Evolutionary conservation across 345 rosid genomes (phyloP), one percentile per base, ranked within the genome.

Genomic region (Eucalyptus pauciflora): DNA sequence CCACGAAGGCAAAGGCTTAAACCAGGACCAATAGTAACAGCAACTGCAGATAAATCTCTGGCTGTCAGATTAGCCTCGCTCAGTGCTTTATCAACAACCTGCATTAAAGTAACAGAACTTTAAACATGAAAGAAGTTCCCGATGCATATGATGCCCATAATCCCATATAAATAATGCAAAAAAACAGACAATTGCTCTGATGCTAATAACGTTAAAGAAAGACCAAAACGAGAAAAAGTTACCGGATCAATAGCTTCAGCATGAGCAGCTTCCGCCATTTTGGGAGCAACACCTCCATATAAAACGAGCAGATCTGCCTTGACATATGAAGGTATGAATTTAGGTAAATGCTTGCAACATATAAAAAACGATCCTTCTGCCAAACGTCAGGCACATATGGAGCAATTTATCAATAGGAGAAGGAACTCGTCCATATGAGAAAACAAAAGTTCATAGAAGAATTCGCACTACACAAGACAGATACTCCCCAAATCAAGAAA

Each of bases 11-110:
- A 97, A 62, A 97, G 98, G 91, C 99, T 93, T 90, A 97, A 94
- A 90, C 99, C 99, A 90, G 99, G 99, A 90, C 99, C 99, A 93
- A 96, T 96, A 86, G 99, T 97, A 89, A 97, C 99, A 91, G 99
- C 99, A 93, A 97, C 94, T 18, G 98, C 99, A 92, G 99, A 95
- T 87, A 97, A 93, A 91, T 97, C 95, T 29, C 90, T 89, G 90
- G 91, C 98, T 29, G 94, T 93, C 88, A 97, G 60, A 90, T 93
- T 93, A 86, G 98, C 98, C 90, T 90, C 90, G 91, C 95, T 95
- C 87, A 97, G 96, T 50, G 98, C 97, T 88, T 95, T 96, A 91
- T 94, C 95, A 89, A 96, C 99, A 90, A 97, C 98, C 99, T 97
- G 93, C 83, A 91, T 81, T 86, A 83, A 18, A 87, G 86, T 88